phyloP scores from a whole-genome alignment of 441 rosid genomes.

The Capsella rubella region DNA sequence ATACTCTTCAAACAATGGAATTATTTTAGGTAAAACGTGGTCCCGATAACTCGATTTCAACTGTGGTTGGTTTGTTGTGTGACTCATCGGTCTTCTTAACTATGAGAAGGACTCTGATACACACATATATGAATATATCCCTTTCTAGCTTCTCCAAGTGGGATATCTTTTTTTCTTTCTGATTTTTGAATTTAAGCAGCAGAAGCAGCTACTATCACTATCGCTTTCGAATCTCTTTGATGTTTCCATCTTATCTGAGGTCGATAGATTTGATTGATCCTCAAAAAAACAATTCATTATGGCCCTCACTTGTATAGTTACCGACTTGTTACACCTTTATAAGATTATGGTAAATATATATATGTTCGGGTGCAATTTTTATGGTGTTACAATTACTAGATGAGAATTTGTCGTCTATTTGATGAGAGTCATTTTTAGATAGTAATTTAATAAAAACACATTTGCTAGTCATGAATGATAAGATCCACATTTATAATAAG shows the following conservation, averaged over 20 bases:
- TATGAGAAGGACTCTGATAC: slow-evolving; percentile 27
- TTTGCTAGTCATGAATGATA: too few species aligned
- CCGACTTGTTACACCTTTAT: neutral
- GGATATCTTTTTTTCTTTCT: slow-evolving; percentile 9
- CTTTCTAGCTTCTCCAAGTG: slow-evolving; percentile 27
- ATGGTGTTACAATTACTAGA: neutral
- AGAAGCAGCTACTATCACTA: slow-evolving; percentile 18
- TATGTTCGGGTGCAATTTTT: neutral
- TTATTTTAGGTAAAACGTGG: slow-evolving; percentile 24
- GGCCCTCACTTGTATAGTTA: neutral
- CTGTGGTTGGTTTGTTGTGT: slow-evolving; percentile 26
- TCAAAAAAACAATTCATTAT: slow-evolving; percentile 5
- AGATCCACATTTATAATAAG: too few species aligned
- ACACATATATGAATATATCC: slow-evolving; percentile 1
- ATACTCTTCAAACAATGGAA: slow-evolving; percentile 11
- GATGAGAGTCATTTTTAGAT: too few species aligned
- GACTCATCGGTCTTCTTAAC: slow-evolving; percentile 33
- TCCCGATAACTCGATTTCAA: slow-evolving; percentile 30
- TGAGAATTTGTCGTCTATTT: neutral
- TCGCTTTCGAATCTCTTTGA: slow-evolving; percentile 31
- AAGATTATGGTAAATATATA: neutral
- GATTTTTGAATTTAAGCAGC: slow-evolving; percentile 23
- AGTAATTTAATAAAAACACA: too few species aligned
- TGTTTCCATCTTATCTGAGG: slow-evolving; percentile 31
- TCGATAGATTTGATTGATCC: slow-evolving; percentile 34